Percentiles rank a stretch among this genome's conserved stretches.
These are phyloP conservation scores for Phaeosphaeriaceae sp. DNA, from an alignment of 2,329 filamentous ascomycete genomes.

Conservation along the genomic window DNA sequence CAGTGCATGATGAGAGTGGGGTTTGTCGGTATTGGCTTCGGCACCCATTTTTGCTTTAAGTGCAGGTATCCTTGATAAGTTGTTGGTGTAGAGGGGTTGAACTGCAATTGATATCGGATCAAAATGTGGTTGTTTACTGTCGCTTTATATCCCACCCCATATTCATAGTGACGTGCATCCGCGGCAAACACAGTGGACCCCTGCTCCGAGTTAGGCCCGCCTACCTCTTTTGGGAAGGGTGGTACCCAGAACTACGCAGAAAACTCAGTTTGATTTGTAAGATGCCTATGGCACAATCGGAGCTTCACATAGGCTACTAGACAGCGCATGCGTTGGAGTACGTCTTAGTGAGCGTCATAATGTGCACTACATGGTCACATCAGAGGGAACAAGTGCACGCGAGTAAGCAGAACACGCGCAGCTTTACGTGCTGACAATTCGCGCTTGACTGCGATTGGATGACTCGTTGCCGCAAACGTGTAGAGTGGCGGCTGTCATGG, in stretches of 20 bases:
- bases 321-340: background rate
- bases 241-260: conserved; percentile 8
- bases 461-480: no score
- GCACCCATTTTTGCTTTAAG: conserved; percentile 27
- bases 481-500: no score
- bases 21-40: conserved; percentile 28
- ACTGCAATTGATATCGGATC: conserved; percentile 4
- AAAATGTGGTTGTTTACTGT: conserved; percentile 7
- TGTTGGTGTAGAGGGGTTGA: background rate
- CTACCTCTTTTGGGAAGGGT: conserved; percentile 14
- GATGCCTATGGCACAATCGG: conserved; percentile 7
- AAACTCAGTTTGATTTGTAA: conserved; percentile 27
- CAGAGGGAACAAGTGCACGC: background rate
- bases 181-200: background rate
- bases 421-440: background rate
- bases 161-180: conserved; percentile 31
- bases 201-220: conserved; percentile 17
- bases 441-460: background rate
- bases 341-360: background rate
- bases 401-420: background rate
- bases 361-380: background rate
- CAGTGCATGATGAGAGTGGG: conserved; percentile 43
- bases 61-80: background rate
- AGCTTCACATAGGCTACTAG: background rate
- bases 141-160: conserved; percentile 34